phyloP scores from a whole-genome alignment of 768 basidiomycete species.

The Leccinum olivaceopallidum region DNA sequence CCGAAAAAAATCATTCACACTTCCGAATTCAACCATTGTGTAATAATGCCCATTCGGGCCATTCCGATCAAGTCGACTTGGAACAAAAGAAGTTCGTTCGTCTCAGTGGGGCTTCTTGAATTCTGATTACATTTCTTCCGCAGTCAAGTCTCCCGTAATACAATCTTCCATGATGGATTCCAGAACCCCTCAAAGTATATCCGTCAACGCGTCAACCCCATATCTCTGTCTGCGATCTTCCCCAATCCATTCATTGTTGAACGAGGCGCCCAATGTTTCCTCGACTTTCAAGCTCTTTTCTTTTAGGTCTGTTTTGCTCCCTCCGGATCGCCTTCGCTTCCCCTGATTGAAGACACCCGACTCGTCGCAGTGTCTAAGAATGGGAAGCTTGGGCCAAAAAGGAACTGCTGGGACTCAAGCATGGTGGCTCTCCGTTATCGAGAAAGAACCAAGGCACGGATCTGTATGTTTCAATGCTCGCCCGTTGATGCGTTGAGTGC shows the following conservation, averaged over 20 bases:
- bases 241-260: neutral
- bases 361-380: constrained; percentile 31
- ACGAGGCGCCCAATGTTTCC: constrained; percentile 18
- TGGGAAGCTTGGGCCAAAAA: constrained; percentile 39
- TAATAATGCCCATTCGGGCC: too few relatives aligned
- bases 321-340: constrained; percentile 15
- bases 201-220: neutral
- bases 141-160: constrained; percentile 2
- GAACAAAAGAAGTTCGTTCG: too few relatives aligned
- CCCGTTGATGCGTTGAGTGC: neutral
- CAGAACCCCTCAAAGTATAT: constrained; percentile 4
- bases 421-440: constrained; percentile 34
- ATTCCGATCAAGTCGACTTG: neutral
- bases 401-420: constrained; percentile 43
- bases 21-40: neutral
- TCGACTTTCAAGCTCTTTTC: constrained; percentile 7
- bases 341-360: constrained; percentile 16
- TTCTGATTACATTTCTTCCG: constrained; percentile 1
- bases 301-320: constrained; percentile 15
- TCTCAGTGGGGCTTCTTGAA: neutral
- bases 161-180: constrained; percentile 1
- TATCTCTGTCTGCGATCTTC: neutral
- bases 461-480: constrained; percentile 40
- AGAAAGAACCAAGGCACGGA: constrained; percentile 54
- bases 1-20: neutral